Conservation (phyloP, 306 rosid species). For the Cicer bijugum region DNA sequence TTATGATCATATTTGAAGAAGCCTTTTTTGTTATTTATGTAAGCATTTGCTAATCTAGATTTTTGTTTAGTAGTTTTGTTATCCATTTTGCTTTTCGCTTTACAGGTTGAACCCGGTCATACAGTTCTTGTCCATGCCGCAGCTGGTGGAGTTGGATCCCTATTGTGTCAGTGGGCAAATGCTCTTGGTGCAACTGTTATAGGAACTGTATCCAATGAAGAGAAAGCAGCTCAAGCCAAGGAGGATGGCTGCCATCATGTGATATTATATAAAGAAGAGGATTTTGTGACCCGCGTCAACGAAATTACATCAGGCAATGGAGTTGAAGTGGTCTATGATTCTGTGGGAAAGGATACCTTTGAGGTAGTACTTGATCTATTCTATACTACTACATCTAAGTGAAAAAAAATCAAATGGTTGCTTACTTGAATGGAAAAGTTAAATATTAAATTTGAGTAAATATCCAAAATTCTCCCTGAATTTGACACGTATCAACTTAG, state of each 20-base stretch:
- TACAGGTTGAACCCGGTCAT: conserved; percentile 82
- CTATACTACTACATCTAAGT: neutral
- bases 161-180: conserved; percentile 93
- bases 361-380: conserved; percentile 57
- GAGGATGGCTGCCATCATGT: conserved; percentile 91
- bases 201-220: conserved; percentile 82
- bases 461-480: no score
- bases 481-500: no score
- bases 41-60: neutral
- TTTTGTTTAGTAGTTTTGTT: neutral
- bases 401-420: conserved; percentile 24
- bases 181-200: conserved; percentile 91
- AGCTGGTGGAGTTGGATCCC: conserved; percentile 96
- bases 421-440: conserved; percentile 23
- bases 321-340: conserved; percentile 90
- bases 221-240: conserved; percentile 91
- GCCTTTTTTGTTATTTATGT: conserved; percentile 9
- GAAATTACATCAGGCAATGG: conserved; percentile 84
- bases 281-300: conserved; percentile 76
- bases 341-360: conserved; percentile 93
- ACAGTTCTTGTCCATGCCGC: conserved; percentile 88
- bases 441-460: neutral
- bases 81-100: neutral
- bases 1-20: neutral
- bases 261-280: conserved; percentile 70